phyloP scores from a whole-genome alignment of 2,329 filamentous ascomycete genomes.

The Plenodomus tracheiphilus region DNA sequence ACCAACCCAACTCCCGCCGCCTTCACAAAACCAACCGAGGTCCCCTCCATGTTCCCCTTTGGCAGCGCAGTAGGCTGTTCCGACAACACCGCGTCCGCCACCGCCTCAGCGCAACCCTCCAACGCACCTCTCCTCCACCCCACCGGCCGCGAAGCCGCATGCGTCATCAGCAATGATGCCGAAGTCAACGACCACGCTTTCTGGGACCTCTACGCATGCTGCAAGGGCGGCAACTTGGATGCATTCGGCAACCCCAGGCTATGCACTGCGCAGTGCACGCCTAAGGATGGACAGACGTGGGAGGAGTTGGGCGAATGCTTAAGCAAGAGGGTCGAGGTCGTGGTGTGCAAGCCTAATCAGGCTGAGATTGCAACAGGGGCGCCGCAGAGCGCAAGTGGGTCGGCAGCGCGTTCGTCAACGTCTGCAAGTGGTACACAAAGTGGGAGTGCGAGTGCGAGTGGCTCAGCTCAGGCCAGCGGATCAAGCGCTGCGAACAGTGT shows the following conservation, averaged over 20 bases:
- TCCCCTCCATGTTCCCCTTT: slow-evolving; percentile 18
- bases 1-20: slow-evolving; percentile 9
- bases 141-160: slow-evolving; percentile 6
- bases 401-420: neutral
- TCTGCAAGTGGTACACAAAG: neutral
- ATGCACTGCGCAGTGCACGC: slow-evolving; percentile 15
- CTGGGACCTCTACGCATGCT: slow-evolving; percentile 28
- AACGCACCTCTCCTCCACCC: slow-evolving; percentile 8
- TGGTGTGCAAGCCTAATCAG: slow-evolving; percentile 15
- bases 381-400: neutral
- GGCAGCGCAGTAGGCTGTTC: slow-evolving; percentile 8
- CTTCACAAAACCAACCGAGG: slow-evolving; percentile 12
- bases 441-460: neutral
- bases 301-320: slow-evolving; percentile 24
- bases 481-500: slow-evolving; percentile 6
- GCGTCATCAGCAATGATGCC: slow-evolving; percentile 23
- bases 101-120: slow-evolving; percentile 4
- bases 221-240: slow-evolving; percentile 9
- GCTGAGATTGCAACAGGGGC: slow-evolving; percentile 5
- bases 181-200: slow-evolving; percentile 25
- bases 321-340: slow-evolving; percentile 18
- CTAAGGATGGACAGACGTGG: slow-evolving; percentile 9
- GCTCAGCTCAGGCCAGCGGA: neutral
- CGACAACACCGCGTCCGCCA: slow-evolving; percentile 3
- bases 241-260: slow-evolving; percentile 8